Base-by-base conservation (phyloP, 352 stramenopile species). In the Aphanomyces cochlioides region DNA sequence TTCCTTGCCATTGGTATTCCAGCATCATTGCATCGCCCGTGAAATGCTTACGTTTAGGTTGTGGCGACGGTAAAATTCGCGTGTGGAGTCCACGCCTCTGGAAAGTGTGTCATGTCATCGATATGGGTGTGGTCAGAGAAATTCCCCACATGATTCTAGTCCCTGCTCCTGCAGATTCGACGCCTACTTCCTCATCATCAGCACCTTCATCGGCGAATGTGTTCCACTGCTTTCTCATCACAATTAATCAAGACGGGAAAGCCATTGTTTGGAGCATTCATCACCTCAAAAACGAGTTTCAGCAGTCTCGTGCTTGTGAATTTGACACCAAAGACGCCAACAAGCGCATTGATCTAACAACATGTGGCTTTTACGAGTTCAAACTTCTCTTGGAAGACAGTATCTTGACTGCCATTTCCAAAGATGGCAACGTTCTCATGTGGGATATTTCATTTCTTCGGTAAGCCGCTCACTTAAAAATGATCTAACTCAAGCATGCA, bases 21-120 rank as follows among this genome's bases (percentile, higher is more conserved):
- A 13, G 7, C 1, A 39, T 61, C 28, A 40, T 61, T 7, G 34
- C 19, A 61, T 61, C 17, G 15, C n/a, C 43, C 19, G 1, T 37
- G 36, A 40, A 36, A 7, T 12, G 8, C 7, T 36, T 36, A 12
- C 3, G 40, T 56, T n/a, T 37, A 63, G 58, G 84, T 0, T 93
- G 84, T 47, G 78, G 87, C 63, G 85, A 93, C 47, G 82, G 83
- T 28, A 91, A 90, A 50, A 82, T 93, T 36, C 85, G 83, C 5
- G 69, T 90, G 21, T 90, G 83, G 78, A 88, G 76, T 34, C 81
- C 80, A n/a, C 78, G 75, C 39, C 69, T 86, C 15, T 82, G 81
- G 58, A 87, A 84, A 53, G 79, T 80, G 6, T 76, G 87, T n/a
- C 79, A 83, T 10, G 85, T 74, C 12, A 79, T 93, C 38, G 83